Evolutionary conservation across 768 basidiomycete genomes (phyloP).

Genomic region (Tylopilus vinaceipallidus): DNA sequence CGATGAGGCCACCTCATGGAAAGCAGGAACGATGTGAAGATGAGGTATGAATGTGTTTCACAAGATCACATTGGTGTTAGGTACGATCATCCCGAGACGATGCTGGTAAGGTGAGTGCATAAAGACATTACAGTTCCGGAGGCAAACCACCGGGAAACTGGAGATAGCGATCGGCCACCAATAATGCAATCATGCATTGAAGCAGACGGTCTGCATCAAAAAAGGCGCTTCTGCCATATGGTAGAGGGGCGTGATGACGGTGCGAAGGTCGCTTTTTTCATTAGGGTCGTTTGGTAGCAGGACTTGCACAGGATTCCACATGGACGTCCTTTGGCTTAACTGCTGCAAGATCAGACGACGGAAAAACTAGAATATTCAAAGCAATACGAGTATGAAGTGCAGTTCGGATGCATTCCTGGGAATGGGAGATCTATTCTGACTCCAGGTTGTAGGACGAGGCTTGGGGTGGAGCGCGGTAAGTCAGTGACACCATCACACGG

Average conservation of each 20-base stretch:
- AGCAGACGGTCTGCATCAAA: background rate
- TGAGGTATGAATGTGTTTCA: background rate
- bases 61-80: background rate
- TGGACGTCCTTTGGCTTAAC: background rate
- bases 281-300: background rate
- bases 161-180: background rate
- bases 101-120: background rate
- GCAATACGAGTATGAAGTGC: background rate
- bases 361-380: background rate
- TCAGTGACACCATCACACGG: background rate
- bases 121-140: conserved; percentile 3
- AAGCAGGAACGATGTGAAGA: conserved; percentile 5
- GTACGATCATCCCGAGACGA: background rate
- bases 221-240: background rate
- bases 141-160: background rate
- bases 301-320: background rate
- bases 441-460: conserved; percentile 1
- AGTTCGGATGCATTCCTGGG: background rate
- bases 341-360: background rate
- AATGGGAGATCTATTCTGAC: background rate
- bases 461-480: background rate
- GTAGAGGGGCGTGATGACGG: background rate
- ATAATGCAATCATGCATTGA: background rate
- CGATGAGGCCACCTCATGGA: conserved; percentile 2
- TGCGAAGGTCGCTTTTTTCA: background rate